Conservation (phyloP, 2,329 filamentous ascomycete genomes). For the Emericellopsis atlantica region DNA sequence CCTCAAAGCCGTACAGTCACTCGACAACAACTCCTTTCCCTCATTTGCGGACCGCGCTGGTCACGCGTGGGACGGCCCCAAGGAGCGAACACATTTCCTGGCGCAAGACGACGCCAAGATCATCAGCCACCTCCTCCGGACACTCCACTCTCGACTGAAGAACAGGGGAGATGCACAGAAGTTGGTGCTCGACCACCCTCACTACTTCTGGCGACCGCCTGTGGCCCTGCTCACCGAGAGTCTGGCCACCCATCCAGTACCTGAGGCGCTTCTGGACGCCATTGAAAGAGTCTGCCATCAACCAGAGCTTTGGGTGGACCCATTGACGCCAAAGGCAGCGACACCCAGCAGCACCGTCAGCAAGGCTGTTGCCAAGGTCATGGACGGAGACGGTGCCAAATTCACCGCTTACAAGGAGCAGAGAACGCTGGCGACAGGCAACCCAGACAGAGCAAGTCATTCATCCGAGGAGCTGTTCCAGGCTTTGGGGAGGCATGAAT, state of each 20-base stretch:
- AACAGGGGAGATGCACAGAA: slow-evolving; percentile 9
- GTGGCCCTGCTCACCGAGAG: slow-evolving; percentile 12
- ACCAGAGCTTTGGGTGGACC: not conserved
- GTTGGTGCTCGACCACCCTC: slow-evolving; percentile 17
- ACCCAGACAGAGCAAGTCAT: too few species aligned
- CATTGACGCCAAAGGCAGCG: too few species aligned
- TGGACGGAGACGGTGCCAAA: too few species aligned
- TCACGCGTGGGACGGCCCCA: too few species aligned
- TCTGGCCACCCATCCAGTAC: slow-evolving; percentile 5
- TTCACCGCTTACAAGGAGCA: too few species aligned
- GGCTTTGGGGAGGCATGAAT: too few species aligned
- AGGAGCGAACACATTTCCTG: too few species aligned
- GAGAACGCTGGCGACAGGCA: too few species aligned
- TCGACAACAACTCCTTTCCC: not conserved
- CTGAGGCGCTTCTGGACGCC: slow-evolving; percentile 5
- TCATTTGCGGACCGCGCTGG: not conserved
- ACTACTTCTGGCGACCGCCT: slow-evolving; percentile 24
- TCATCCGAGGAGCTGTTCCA: too few species aligned
- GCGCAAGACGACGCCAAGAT: too few species aligned
- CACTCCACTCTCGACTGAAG: slow-evolving; percentile 9
- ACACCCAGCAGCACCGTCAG: not conserved
- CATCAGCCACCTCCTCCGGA: not conserved
- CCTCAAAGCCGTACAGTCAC: not conserved
- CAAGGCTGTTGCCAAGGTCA: not conserved
- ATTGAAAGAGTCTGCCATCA: slow-evolving; percentile 11